These are phyloP conservation scores for Hura crepitans DNA, from an alignment of 441 rosid species.

Conservation along the genomic window DNA sequence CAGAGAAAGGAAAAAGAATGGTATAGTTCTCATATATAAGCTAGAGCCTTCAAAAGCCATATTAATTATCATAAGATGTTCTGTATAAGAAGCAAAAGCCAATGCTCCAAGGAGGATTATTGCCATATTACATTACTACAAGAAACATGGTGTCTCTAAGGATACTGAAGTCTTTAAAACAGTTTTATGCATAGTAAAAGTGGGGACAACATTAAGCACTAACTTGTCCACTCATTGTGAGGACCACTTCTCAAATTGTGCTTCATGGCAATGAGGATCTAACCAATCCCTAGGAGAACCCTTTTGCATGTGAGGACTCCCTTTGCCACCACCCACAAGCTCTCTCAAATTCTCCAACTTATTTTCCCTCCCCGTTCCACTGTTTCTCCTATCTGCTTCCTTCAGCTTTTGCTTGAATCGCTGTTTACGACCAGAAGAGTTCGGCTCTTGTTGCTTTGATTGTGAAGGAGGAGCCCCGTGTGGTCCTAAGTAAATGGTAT, in stretches of 20 bases:
- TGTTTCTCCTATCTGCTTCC: constrained; percentile 63
- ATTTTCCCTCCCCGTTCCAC: constrained; percentile 72
- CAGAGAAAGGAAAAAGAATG: too few species aligned
- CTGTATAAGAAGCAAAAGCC: constrained; percentile 1
- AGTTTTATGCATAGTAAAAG: constrained; percentile 4
- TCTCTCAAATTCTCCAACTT: constrained; percentile 71
- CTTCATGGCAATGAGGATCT: constrained; percentile 86
- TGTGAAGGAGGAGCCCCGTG: constrained; percentile 85
- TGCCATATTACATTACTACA: constrained; percentile 23
- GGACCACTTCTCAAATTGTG: constrained; percentile 62
- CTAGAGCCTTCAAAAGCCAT: background rate
- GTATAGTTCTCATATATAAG: too few species aligned
- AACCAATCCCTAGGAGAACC: constrained; percentile 71
- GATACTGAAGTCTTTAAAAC: constrained; percentile 4
- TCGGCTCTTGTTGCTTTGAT: constrained; percentile 55
- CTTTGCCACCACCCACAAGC: constrained; percentile 59
- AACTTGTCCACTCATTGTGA: constrained; percentile 33
- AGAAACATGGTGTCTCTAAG: constrained; percentile 22
- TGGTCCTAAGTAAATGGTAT: constrained; percentile 79
- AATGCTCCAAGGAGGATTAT: constrained; percentile 22
- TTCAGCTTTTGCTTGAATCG: constrained; percentile 75
- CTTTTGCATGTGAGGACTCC: constrained; percentile 38
- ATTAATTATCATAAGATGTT: background rate
- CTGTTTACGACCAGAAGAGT: constrained; percentile 61
- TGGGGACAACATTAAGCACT: background rate